These are phyloP conservation scores for Clathrus columnatus DNA, from an alignment of 768 basidiomycete genomes.

Conservation along the genomic window DNA sequence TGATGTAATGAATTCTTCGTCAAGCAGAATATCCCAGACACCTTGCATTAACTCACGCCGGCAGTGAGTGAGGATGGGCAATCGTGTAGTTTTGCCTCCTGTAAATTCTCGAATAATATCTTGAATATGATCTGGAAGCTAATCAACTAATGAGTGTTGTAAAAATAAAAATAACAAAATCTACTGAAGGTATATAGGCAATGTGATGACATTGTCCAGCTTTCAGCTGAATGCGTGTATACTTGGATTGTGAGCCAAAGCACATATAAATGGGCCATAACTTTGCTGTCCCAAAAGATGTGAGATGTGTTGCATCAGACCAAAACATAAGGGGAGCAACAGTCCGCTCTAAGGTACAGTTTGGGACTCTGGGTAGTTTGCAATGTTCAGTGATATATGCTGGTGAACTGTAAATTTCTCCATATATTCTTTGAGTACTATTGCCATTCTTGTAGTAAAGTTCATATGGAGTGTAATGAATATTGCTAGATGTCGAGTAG, in stretches of 20 bases:
- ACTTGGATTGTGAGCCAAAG: slow-evolving; percentile 36
- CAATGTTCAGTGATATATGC: slow-evolving; percentile 22
- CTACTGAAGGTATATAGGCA: slow-evolving; percentile 35
- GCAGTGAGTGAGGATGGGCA: slow-evolving; percentile 15
- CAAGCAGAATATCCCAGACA: slow-evolving; percentile 19
- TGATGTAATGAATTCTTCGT: slow-evolving; percentile 18
- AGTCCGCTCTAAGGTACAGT: slow-evolving; percentile 16
- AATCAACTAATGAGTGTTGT: neutral
- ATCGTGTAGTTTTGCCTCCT: neutral
- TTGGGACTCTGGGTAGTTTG: slow-evolving; percentile 17
- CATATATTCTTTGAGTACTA: neutral
- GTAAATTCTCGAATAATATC: slow-evolving; percentile 18
- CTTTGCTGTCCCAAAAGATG: slow-evolving; percentile 26
- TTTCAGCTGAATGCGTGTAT: slow-evolving; percentile 22
- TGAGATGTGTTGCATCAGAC: slow-evolving; percentile 30
- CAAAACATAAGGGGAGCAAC: slow-evolving; percentile 23
- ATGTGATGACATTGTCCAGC: slow-evolving; percentile 29
- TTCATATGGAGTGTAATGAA: slow-evolving; percentile 25
- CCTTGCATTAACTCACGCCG: slow-evolving; percentile 25
- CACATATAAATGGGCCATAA: slow-evolving; percentile 29
- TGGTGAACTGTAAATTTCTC: slow-evolving; percentile 19
- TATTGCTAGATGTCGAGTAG: slow-evolving; percentile 16
- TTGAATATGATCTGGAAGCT: slow-evolving; percentile 25
- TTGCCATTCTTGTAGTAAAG: slow-evolving; percentile 13
- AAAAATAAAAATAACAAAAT: neutral